Evolutionary conservation across 306 rosid species (phyloP).

Genomic region (Cicer arietinum): DNA sequence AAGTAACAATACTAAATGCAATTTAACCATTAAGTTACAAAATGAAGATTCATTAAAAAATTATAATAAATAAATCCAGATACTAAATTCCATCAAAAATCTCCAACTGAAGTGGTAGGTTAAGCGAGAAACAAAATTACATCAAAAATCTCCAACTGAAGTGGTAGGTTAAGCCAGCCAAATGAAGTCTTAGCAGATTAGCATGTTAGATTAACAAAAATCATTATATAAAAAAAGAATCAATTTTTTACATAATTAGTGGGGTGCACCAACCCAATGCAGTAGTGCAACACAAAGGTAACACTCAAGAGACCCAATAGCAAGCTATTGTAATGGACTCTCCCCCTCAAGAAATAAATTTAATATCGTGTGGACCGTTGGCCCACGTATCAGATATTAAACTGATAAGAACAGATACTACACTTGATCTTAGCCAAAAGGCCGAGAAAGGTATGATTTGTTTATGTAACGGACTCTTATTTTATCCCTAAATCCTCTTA

Average conservation of each 20-base stretch:
- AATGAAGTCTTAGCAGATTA: too few species aligned
- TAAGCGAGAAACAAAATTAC: too few species aligned
- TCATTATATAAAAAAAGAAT: too few species aligned
- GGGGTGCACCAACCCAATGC: neutral
- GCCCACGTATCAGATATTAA: slow-evolving; percentile 11
- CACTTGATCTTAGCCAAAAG: slow-evolving; percentile 29
- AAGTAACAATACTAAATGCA: neutral
- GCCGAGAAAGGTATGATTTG: slow-evolving; percentile 8
- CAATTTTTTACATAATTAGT: neutral
- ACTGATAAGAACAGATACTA: slow-evolving; percentile 23
- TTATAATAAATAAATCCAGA: too few species aligned
- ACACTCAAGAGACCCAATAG: neutral
- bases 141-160: too few species aligned
- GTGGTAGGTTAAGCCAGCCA: too few species aligned
- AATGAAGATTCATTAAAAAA: neutral
- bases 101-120: too few species aligned
- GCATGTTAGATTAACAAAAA: too few species aligned
- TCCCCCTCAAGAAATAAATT: slow-evolving; percentile 7
- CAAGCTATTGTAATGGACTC: neutral
- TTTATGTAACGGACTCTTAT: neutral
- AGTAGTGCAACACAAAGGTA: neutral
- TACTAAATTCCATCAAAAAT: too few species aligned
- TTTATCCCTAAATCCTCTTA: neutral
- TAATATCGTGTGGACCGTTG: neutral
- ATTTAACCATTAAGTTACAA: slow-evolving; percentile 4